Evolutionary conservation across 2,329 filamentous ascomycete species (phyloP), one percentile per base, ranked within the genome.

Genomic region (Fusarium foetens): DNA sequence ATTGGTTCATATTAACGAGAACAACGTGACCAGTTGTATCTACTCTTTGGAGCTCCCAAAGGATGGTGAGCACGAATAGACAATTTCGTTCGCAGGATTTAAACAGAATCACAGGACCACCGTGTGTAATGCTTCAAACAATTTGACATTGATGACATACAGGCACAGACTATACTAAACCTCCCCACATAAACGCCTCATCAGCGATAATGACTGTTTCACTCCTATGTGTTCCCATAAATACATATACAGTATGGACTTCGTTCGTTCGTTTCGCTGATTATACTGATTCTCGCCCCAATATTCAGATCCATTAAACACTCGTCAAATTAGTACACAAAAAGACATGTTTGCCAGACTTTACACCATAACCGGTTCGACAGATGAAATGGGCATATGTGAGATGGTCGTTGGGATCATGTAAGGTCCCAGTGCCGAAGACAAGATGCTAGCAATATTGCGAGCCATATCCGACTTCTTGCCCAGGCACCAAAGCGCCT

Each of bases 401-500:
- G 74, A 58, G 21, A 76, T 68, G 5, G 54, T 53, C 19, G 72
- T 64, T n/a, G 66, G 66, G 57, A 75, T 73, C 70, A 77, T 67
- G 38, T 75, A 77, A n/a, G 75, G 75, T 5, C 69, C 68, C 57
- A 77, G 55, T 53, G 75, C 75, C 38, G 70, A 69, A 33, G 75
- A 76, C 21, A 77, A 60, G 45, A 77, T 77, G 42, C 64, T 73
- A 8, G 74, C 75, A 60, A 77, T 77, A 52, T 75, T 77, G 33
- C 75, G 75, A 31, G 79, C 76, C 78, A 80, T 88, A 69, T 89
- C 87, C 6, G 86, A 88, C 74, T 89, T 89, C 63, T 84, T 84
- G 5, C 87, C 87, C 23, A 89, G 78, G 58, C 85, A 85, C 82
- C 86, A 87, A 31, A 90, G 79, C 6, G 86, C 87, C 73, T 83